phyloP scores from a whole-genome alignment of 345 rosid species.

The Citrus glauca region DNA sequence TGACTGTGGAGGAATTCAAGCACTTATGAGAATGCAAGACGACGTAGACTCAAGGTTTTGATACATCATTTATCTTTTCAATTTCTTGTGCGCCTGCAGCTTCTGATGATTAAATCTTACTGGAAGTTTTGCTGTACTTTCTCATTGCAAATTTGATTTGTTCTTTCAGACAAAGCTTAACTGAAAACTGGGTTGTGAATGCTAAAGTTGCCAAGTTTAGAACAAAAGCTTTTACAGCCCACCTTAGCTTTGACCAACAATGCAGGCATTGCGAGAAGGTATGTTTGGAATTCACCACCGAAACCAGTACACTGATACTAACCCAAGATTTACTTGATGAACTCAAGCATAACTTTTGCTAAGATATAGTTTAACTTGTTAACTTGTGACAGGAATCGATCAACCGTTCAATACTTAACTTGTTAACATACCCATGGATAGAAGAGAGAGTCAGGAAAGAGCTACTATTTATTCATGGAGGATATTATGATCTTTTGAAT shows the following conservation, averaged over 20 bases:
- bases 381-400: constrained; percentile 55
- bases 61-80: not conserved
- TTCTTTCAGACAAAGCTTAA: constrained; percentile 49
- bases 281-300: not conserved
- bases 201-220: constrained; percentile 68
- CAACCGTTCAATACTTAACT: constrained; percentile 51
- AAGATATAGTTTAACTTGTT: not conserved
- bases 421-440: constrained; percentile 75
- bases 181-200: constrained; percentile 72
- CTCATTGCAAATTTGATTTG: not conserved
- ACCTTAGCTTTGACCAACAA: constrained; percentile 73
- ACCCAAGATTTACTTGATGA: not conserved
- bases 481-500: constrained; percentile 58
- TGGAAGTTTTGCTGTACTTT: not conserved
- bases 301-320: not conserved
- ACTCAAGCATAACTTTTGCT: not conserved
- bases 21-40: constrained; percentile 77
- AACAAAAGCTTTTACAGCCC: constrained; percentile 56
- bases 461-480: constrained; percentile 50
- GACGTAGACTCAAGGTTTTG: constrained; percentile 64
- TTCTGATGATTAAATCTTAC: not conserved
- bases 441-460: constrained; percentile 48
- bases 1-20: constrained; percentile 82
- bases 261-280: constrained; percentile 94
- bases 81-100: not conserved